Evolutionary conservation across 148 eudicot species (phyloP), one percentile per base, ranked within the genome.

Genomic region (Chenopodium berlandieri): DNA sequence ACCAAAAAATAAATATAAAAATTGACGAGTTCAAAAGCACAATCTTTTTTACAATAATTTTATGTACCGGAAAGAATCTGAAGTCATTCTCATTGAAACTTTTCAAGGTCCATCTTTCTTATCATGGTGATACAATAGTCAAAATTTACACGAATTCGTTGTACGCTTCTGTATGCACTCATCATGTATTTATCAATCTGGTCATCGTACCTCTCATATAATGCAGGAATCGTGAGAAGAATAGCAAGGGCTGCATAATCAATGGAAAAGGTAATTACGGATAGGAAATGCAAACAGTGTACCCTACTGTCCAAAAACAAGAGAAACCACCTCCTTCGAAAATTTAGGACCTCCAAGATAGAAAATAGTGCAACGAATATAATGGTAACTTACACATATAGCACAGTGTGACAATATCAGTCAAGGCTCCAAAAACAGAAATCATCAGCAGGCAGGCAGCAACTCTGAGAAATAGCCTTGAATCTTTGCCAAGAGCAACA

Each of bases 121-220:
- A 89, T 48, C 84, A 75, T 83, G 78, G 85, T 79, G 9, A 90
- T 75, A 75, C 46, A 85, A 73, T 88, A 86, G 65, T 93, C 86
- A 48, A 90, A 71, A 82, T 79, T 89, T 66, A 83, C 34, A 68
- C 81, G 86, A 32, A 86, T 80, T 58, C 75, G 87, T 73, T 67
- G 78, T 75, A 91, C 20, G 37, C 83, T 83, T 67, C 63, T 75
- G 82, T 80, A 89, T 66, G 65, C 86, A 56, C 1, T 46, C 25
- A 81, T 76, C 63, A 83, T 64, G 60, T 32, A 82, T 81, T 64
- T 75, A 71, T 91, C 91, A 14, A 95, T 78, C 20, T 40, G 80
- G 37, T 89, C 89, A 89, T 90, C 91, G 67, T 85, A 90, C 89
- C 88, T 92, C 87, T 92, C 98, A 52, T 92, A 95, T n/a, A 93